Evolutionary conservation across 805 yeast species (phyloP).

Genomic region (Spathaspora sp.): DNA sequence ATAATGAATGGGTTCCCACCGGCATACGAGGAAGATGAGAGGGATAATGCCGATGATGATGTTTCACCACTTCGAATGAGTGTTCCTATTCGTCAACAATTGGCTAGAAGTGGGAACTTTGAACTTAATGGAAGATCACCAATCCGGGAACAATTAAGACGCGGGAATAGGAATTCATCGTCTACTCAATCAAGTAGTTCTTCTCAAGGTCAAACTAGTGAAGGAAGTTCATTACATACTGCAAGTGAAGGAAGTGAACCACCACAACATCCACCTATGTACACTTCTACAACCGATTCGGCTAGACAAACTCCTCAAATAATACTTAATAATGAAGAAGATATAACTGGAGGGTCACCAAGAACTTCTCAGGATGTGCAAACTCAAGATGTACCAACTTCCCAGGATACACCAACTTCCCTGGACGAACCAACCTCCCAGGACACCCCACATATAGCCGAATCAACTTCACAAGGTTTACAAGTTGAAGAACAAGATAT

Average conservation of each 20-base stretch:
- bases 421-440: not conserved
- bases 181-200: not conserved
- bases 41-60: slow-evolving; percentile 8
- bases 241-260: not conserved
- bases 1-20: slow-evolving; percentile 22
- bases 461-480: slow-evolving; percentile 1
- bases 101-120: not conserved
- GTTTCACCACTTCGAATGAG: slow-evolving; percentile 3
- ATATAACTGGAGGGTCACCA: slow-evolving; percentile 11
- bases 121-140: not conserved
- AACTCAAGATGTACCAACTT: too few relatives aligned
- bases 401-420: too few relatives aligned
- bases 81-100: slow-evolving; percentile 21
- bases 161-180: not conserved
- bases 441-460: not conserved
- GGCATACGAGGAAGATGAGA: slow-evolving; percentile 16
- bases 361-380: not conserved
- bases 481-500: slow-evolving; percentile 13
- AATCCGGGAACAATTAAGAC: not conserved
- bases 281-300: not conserved
- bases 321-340: slow-evolving; percentile 9
- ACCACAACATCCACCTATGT: not conserved
- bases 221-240: not conserved
- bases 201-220: not conserved
- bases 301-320: not conserved